Conservation (phyloP, 202 grass and related monocot genomes). For the Musa balbisiana region DNA sequence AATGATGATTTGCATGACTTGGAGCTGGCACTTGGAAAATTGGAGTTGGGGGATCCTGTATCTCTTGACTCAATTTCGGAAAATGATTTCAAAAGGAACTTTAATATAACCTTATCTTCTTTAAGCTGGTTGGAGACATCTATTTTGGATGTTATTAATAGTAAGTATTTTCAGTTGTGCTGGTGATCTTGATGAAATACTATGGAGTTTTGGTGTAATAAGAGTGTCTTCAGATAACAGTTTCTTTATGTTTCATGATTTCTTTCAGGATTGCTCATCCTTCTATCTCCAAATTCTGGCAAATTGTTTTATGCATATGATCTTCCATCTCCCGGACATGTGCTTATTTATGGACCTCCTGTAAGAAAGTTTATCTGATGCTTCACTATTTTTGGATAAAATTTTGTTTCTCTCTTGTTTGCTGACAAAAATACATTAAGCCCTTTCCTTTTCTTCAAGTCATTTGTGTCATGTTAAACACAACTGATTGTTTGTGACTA, state of each 20-base stretch:
- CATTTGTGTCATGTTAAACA: too few relatives aligned
- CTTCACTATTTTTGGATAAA: constrained; percentile 9
- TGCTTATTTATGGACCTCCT: constrained; percentile 86
- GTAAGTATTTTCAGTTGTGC: constrained; percentile 33
- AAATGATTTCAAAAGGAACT: constrained; percentile 32
- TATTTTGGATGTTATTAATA: constrained; percentile 67
- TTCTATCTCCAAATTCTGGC: constrained; percentile 53
- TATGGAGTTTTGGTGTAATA: too few relatives aligned
- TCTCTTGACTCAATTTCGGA: constrained; percentile 46
- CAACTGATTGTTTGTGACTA: too few relatives aligned
- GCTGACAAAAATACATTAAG: neutral
- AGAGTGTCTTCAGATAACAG: neutral
- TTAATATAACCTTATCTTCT: constrained; percentile 49
- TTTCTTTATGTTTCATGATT: constrained; percentile 6
- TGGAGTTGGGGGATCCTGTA: constrained; percentile 70
- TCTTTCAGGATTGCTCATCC: constrained; percentile 61
- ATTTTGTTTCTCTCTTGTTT: neutral
- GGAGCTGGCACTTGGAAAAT: constrained; percentile 41
- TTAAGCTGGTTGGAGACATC: constrained; percentile 83
- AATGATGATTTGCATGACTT: constrained; percentile 39
- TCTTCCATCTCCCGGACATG: constrained; percentile 62
- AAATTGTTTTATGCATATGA: constrained; percentile 52
- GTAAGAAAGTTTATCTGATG: constrained; percentile 40
- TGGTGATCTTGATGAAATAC: constrained; percentile 8
- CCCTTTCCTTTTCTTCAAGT: too few relatives aligned